A percentile compares a stretch with the other conserved stretches of the same genome.
Conservation (phyloP, 2,329 filamentous ascomycete species). For the Trichoderma sp. region DNA sequence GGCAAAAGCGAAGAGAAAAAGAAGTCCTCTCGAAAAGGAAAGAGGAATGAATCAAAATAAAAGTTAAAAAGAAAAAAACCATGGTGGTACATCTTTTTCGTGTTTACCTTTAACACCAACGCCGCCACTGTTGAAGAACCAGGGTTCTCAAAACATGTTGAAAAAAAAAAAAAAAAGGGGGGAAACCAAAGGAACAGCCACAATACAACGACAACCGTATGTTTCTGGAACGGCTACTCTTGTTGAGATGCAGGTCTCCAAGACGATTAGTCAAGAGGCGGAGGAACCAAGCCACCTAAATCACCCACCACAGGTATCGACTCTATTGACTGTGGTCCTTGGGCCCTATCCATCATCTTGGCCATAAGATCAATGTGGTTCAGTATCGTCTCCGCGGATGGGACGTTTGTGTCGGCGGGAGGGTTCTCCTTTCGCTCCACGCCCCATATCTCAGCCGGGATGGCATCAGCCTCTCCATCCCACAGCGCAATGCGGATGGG, state of each 20-base stretch:
- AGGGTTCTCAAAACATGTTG: neutral
- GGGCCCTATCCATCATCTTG: slow-evolving; percentile 32
- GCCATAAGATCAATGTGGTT: slow-evolving; percentile 42
- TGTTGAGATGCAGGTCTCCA: neutral
- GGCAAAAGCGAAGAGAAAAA: neutral
- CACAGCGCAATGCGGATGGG: slow-evolving; percentile 58
- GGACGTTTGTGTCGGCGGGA: slow-evolving; percentile 29
- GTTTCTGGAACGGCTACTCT: neutral
- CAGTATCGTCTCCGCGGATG: slow-evolving; percentile 37
- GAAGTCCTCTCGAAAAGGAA: neutral
- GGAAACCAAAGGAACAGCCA: neutral
- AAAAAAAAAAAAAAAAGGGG: neutral
- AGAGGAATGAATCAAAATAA: neutral
- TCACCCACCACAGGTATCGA: slow-evolving; percentile 33
- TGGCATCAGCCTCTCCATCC: slow-evolving; percentile 46
- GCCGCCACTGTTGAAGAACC: slow-evolving; percentile 4
- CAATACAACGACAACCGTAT: neutral
- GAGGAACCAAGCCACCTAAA: slow-evolving; percentile 29
- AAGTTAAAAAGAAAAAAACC: neutral
- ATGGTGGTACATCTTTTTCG: slow-evolving; percentile 8
- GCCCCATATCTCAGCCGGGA: slow-evolving; percentile 58
- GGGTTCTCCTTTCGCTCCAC: slow-evolving; percentile 44
- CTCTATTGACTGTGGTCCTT: slow-evolving; percentile 29
- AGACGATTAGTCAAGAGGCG: slow-evolving; percentile 32
- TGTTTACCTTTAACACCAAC: slow-evolving; percentile 3